phyloP scores from a whole-genome alignment of 768 basidiomycete species.

The Amanita rubescens region DNA sequence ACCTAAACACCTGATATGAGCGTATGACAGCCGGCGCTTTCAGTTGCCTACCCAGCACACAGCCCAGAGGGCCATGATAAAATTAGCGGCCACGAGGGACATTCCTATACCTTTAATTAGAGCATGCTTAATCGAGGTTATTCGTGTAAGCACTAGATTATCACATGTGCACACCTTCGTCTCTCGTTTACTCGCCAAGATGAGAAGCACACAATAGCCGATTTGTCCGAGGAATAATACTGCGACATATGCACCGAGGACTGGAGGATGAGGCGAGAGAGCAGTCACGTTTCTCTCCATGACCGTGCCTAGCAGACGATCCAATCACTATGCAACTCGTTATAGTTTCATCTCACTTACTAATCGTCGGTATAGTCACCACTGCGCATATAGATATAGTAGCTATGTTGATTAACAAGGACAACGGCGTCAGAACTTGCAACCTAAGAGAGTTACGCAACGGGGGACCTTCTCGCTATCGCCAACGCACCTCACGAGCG shows the following conservation, averaged over 20 bases:
- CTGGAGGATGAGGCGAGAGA: slow-evolving; percentile 55
- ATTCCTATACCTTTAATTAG: slow-evolving; percentile 76
- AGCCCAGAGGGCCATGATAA: slow-evolving; percentile 75
- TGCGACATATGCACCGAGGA: slow-evolving; percentile 55
- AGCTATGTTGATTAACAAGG: slow-evolving; percentile 74
- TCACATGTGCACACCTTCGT: slow-evolving; percentile 51
- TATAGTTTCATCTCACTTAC: slow-evolving; percentile 17
- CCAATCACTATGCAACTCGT: slow-evolving; percentile 17
- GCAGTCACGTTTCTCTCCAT: slow-evolving; percentile 53
- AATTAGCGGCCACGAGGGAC: slow-evolving; percentile 70
- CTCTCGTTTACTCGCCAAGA: slow-evolving; percentile 62
- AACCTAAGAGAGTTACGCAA: slow-evolving; percentile 32
- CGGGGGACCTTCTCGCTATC: neutral
- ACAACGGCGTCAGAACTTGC: slow-evolving; percentile 83
- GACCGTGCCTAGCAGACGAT: slow-evolving; percentile 31
- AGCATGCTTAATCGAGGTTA: slow-evolving; percentile 35
- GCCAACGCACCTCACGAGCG: slow-evolving; percentile 45
- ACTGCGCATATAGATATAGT: slow-evolving; percentile 61
- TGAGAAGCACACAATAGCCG: slow-evolving; percentile 77
- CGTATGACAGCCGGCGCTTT: neutral
- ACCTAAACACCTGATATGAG: slow-evolving; percentile 31
- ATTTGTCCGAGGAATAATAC: slow-evolving; percentile 61
- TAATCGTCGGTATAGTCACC: slow-evolving; percentile 58
- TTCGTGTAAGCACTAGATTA: neutral
- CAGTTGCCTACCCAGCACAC: slow-evolving; percentile 54